Conservation (phyloP, 1,284 basidiomycete species). For the Puccinia horiana region DNA sequence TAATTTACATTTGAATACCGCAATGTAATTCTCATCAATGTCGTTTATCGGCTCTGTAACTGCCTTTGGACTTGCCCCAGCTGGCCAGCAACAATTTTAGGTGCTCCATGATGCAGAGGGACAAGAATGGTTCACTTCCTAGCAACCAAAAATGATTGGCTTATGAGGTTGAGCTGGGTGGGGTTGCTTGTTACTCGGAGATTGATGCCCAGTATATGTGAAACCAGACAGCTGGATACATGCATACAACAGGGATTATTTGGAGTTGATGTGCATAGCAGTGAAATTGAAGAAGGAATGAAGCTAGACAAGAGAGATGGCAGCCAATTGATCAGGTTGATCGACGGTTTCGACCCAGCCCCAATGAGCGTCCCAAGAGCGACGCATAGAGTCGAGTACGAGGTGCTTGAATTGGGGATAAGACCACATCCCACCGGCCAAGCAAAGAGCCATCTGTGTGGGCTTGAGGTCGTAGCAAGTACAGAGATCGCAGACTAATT, state of each 20-base stretch:
- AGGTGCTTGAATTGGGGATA: constrained; percentile 9
- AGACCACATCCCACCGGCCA: constrained; percentile 45
- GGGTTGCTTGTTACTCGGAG: too few species aligned
- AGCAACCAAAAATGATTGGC: too few species aligned
- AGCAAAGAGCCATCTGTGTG: neutral
- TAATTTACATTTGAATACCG: neutral
- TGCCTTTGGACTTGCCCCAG: too few species aligned
- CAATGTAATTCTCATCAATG: neutral
- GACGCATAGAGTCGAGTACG: neutral
- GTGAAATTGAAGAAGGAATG: neutral
- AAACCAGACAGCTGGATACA: too few species aligned
- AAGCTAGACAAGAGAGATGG: neutral
- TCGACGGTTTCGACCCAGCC: constrained; percentile 40
- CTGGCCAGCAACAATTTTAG: too few species aligned
- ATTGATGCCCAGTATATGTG: too few species aligned
- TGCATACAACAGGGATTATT: too few species aligned
- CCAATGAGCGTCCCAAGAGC: constrained; percentile 27
- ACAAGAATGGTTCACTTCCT: too few species aligned
- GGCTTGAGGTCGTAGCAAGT: neutral
- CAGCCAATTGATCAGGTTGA: constrained; percentile 41
- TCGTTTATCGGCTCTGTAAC: too few species aligned
- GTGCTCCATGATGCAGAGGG: too few species aligned
- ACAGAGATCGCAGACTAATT: constrained; percentile 3
- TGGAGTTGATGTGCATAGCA: too few species aligned
- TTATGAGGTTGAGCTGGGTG: too few species aligned